These are phyloP conservation scores for Suhomyces ambrosiae DNA, from an alignment of 1,139 yeast genomes.

Conservation along the genomic window DNA sequence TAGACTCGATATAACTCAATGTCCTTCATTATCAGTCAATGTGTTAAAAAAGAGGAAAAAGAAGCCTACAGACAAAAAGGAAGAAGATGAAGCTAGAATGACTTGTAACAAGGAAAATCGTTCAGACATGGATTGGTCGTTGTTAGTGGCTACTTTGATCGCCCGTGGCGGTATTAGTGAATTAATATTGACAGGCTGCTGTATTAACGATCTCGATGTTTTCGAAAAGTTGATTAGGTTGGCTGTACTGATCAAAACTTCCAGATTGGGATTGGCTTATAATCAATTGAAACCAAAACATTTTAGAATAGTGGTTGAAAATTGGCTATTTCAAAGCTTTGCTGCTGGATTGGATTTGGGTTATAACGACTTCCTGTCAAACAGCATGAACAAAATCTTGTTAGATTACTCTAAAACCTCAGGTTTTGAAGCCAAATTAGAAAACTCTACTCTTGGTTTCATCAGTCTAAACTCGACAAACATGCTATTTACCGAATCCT, in stretches of 20 bases:
- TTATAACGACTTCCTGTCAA: constrained; percentile 61
- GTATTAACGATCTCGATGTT: constrained; percentile 55
- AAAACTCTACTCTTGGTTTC: constrained; percentile 36
- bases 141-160: constrained; percentile 67
- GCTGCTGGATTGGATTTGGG: constrained; percentile 68
- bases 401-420: constrained; percentile 25
- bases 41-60: constrained; percentile 49
- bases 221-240: constrained; percentile 59
- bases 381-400: constrained; percentile 29
- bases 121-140: constrained; percentile 75
- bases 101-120: constrained; percentile 56
- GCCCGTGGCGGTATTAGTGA: constrained; percentile 76
- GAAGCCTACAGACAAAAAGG: constrained; percentile 23
- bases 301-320: constrained; percentile 47
- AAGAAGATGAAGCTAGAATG: constrained; percentile 53
- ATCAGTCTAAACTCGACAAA: constrained; percentile 57
- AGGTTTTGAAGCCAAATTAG: constrained; percentile 23
- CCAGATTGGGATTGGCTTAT: constrained; percentile 68
- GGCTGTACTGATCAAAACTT: constrained; percentile 54
- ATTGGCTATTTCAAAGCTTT: constrained; percentile 39
- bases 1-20: constrained; percentile 69
- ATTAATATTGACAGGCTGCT: constrained; percentile 70
- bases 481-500: constrained; percentile 33
- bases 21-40: constrained; percentile 61
- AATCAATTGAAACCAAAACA: constrained; percentile 58